Evolutionary conservation across 495 filamentous ascomycete species (phyloP), one percentile per base, ranked within the genome.

Genomic region (Hyphodiscus hymeniophilus): DNA sequence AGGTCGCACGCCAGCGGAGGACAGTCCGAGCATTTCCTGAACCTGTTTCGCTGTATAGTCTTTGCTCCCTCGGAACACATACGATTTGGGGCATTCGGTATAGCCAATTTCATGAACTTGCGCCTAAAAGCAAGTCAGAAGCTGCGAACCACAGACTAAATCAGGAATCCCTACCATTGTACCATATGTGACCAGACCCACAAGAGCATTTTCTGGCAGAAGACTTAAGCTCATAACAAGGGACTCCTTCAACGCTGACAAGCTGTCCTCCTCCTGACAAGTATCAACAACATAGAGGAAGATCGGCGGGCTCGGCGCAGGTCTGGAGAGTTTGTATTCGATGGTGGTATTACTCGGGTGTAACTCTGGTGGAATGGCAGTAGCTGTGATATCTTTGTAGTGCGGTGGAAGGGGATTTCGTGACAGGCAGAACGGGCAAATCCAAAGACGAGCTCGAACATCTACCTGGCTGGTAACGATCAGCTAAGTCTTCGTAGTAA

Each of bases 101-200:
- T 99, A 99, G 47, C 94, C 94, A 59, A 99, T 84, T 69, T 99
- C 94, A 60, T 99, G 94, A 20, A 99, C 87, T 79, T 97, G 90
- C 32, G 90, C 75, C 87, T 92, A 54, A 16, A 13, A 32, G 5
- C 21, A 30, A 13, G 22, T 54, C 26, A 52, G 48, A 3, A 26
- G 7, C 17, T 11, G 31, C 22, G 31, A 22, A n/a, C 26, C 21
- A 28, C 39, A 16, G 42, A 38, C 13, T 38, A 31, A 15, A 41
- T 41, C 2, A 12, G 16, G 11, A 21, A 18, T 17, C 31, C 69
- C 50, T 75, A 88, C 90, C 91, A 96, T 99, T 38, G 92, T 97
- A 36, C 94, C 94, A 61, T 78, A 99, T 30, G 94, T 97, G 58
- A 99, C 85, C 54, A 99, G 69, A 23, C 94, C 94, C 50, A 99